A percentile compares a stretch with the other conserved stretches of the same genome.
Conservation (phyloP, 768 basidiomycete species). For the Mrakia gelida region DNA sequence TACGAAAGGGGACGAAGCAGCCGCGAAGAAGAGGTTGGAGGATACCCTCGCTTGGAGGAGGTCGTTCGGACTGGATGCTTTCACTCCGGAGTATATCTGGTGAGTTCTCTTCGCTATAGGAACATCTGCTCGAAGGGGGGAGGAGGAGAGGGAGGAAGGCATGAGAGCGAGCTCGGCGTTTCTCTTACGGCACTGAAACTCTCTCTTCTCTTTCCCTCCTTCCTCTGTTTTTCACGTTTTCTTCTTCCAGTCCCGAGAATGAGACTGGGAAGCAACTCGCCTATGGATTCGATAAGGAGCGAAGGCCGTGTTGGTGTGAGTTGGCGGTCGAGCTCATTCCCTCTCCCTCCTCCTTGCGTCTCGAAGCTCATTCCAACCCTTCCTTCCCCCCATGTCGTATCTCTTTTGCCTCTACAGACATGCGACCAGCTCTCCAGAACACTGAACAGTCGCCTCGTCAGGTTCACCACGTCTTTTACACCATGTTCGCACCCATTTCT, state of each 20-base stretch:
- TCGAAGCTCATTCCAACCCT: not conserved
- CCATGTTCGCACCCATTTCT: not conserved
- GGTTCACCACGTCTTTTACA: slow-evolving; percentile 1
- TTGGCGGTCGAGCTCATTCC: not conserved
- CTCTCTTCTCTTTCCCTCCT: not conserved
- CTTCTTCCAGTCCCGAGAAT: slow-evolving; percentile 16
- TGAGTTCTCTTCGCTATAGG: not conserved
- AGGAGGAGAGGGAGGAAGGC: not conserved
- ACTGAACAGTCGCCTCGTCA: not conserved
- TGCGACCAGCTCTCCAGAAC: slow-evolving; percentile 30
- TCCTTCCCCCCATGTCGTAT: not conserved
- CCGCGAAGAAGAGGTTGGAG: slow-evolving; percentile 12
- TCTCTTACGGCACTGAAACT: not conserved
- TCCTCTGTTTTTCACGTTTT: not conserved
- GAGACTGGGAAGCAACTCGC: slow-evolving; percentile 31
- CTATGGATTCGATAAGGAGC: slow-evolving; percentile 24
- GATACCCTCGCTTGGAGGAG: slow-evolving; percentile 26
- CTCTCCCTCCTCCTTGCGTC: not conserved
- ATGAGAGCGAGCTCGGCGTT: too few relatives aligned
- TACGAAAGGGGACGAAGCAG: slow-evolving; percentile 25
- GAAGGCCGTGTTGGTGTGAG: slow-evolving; percentile 24
- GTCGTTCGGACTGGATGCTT: slow-evolving; percentile 10
- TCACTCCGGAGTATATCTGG: slow-evolving; percentile 25
- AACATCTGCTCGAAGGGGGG: too few relatives aligned
- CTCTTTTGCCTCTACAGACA: slow-evolving; percentile 2